A percentile compares a stretch with the other conserved stretches of the same genome.
Conservation (phyloP, 1,284 basidiomycete genomes). For the Cystobasidium sp. region DNA sequence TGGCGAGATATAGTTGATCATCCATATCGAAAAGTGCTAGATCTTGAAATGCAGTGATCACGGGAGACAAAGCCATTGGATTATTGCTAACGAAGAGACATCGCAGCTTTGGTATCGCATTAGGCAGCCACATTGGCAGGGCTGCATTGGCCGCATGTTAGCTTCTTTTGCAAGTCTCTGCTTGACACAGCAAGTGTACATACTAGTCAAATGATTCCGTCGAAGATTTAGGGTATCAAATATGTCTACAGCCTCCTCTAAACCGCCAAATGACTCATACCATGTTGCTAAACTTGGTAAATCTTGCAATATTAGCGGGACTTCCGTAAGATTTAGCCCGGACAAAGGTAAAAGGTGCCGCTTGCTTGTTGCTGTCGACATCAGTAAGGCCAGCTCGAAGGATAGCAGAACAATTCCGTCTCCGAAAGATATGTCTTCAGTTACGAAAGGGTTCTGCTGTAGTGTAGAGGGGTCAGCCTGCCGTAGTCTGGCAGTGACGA, state of each 20-base stretch:
- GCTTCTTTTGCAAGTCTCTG: neutral
- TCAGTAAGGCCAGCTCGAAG: slow-evolving; percentile 12
- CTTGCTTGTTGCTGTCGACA: neutral
- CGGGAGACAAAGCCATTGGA: neutral
- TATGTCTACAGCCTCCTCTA: neutral
- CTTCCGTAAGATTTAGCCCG: neutral
- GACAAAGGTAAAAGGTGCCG: neutral
- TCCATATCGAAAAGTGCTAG: neutral
- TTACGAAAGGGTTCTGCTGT: neutral
- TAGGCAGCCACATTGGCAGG: slow-evolving; percentile 5
- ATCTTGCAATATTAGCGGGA: neutral
- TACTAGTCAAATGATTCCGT: slow-evolving; percentile 3
- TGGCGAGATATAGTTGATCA: neutral
- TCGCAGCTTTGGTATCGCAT: neutral
- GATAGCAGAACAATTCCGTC: neutral
- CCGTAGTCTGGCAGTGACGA: no score
- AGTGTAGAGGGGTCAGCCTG: no score
- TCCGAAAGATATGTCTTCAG: neutral
- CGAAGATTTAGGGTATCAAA: slow-evolving; percentile 6
- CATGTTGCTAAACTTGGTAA: neutral
- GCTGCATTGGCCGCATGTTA: neutral
- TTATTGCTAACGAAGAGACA: neutral
- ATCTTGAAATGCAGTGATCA: neutral
- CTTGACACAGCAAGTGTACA: neutral
- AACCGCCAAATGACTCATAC: neutral